Conservation (phyloP, 2,329 filamentous ascomycete species). For the Furcasterigmium furcatum region DNA sequence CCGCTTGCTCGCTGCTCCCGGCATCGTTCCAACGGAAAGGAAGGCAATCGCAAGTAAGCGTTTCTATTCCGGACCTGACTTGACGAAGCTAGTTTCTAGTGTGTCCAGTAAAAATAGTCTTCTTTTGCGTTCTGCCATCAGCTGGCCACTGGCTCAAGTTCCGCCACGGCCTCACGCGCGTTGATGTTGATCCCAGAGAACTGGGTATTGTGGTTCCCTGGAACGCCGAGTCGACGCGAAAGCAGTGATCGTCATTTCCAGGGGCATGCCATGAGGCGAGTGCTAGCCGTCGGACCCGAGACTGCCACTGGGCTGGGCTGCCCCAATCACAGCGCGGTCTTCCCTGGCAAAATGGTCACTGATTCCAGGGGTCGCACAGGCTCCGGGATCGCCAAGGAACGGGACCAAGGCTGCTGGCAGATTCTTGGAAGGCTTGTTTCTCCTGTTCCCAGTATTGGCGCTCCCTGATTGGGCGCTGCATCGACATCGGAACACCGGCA, state of each 20-base stretch:
- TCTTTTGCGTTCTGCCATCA: too few relatives aligned
- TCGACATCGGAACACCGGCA: not conserved
- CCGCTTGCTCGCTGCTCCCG: too few relatives aligned
- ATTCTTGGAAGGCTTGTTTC: constrained; percentile 4
- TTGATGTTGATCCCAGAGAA: too few relatives aligned
- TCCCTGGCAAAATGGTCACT: not conserved
- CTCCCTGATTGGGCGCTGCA: not conserved
- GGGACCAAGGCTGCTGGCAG: constrained; percentile 4
- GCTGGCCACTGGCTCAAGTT: too few relatives aligned
- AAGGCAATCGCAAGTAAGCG: too few relatives aligned
- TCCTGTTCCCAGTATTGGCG: not conserved
- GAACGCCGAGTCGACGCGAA: not conserved
- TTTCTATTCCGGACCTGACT: too few relatives aligned
- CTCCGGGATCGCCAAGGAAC: constrained; percentile 3
- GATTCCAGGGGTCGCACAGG: not conserved
- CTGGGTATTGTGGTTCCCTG: too few relatives aligned
- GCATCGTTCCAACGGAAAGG: too few relatives aligned
- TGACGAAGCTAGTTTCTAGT: too few relatives aligned
- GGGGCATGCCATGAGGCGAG: too few relatives aligned
- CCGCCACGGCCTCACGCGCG: too few relatives aligned
- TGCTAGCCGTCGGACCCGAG: not conserved
- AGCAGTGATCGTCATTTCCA: not conserved
- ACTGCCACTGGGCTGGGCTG: not conserved
- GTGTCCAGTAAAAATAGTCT: too few relatives aligned
- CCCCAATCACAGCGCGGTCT: not conserved